Evolutionary conservation across 2,329 filamentous ascomycete genomes (phyloP), one percentile per base, ranked within the genome.

Genomic region (Mycosphaerella arachidis): DNA sequence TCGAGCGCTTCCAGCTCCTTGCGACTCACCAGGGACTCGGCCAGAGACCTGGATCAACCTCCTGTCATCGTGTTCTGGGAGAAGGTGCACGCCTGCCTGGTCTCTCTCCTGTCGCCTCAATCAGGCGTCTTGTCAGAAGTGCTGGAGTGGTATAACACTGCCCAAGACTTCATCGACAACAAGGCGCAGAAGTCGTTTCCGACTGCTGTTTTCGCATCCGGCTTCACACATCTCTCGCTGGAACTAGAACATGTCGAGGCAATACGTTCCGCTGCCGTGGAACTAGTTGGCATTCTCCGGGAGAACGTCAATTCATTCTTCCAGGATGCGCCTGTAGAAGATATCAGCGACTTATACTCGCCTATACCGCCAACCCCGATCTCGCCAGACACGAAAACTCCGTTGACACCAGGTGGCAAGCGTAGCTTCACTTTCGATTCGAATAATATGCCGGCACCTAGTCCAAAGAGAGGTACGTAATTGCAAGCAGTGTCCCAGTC

Each of bases 61-160:
- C 88, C 93, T 51, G 83, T 97, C 13, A 83, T 96, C 64, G 92
- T 96, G 66, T 83, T 97, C 61, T 99, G 94, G 94, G 92, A 97
- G 69, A 91, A 92, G 72, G 86, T 96, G 64, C 79, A 91, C 60
- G 79, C 83, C 0, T 94, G 91, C 63, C 74, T 97, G 61, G 86
- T 79, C 9, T 85, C 83, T 46, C 81, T 99, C 43, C 79, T 99
- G 0, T 92, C 91, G 0, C 77, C 81, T 6, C 79, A 86, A 6
- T 86, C 87, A 63, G 94, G 94, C 4, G 82, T 97, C 16, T 79
- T 99, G 6, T 92, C 91, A 0, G 94, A 99, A 73, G 84, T 97
- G 1, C 77, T 96, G 18, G 92, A 96, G 64, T 97, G 96, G 74
- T 97, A 93, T 91, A 90, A 96, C 66, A 94, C 88, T 13, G 87